Evolutionary conservation across 768 basidiomycete genomes (phyloP), one percentile per base, ranked within the genome.

Genomic region (Suillus subluteus): DNA sequence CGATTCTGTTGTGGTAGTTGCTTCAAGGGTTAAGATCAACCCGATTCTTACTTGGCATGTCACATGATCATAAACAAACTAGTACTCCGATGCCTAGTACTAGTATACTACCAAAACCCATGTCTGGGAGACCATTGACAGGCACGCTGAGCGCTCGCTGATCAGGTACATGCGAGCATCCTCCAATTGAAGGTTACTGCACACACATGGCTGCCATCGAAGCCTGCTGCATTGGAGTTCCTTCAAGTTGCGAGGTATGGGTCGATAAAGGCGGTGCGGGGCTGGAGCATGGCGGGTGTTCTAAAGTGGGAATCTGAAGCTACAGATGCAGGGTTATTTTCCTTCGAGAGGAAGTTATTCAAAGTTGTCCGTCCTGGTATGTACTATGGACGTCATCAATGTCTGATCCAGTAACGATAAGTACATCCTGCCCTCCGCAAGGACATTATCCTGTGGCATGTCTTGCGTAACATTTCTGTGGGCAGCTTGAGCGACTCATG

Each of bases 151-250:
- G 13, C 23, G 3, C 50, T 16, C 13, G 13, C 23, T 7, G 23
- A 52, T 26, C 6, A 37, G 9, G 37, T 37, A 6, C 35, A 11
- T 37, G 37, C 15, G 26, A 48, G n/a, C 11, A 52, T 52, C 50
- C 7, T 37, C 37, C 9, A 37, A 37, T 37, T 9, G 37, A 37
- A 9, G 9, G 37, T 11, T 37, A 37, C 8, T 37, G 37, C 37
- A 2, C 37, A 9, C 37, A 37, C 9, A 9, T 37, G 9, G 37
- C 9, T 8, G 9, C 8, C 40, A 41, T 89, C 87, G 69, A 90
- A 89, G 0, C 87, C 88, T n/a, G 88, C 88, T 18, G 73, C 65
- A 4, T 86, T 79, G 1, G 86, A 87, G 65, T 86, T 87, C 58
- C 75, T 41, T 41, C 40, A 15, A 41, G 41, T 74, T 1, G 88